A percentile compares a stretch with the other conserved stretches of the same genome.
Evolutionary conservation across 2,329 filamentous ascomycete species (phyloP).

Genomic region (Neofusicoccum parvum): DNA sequence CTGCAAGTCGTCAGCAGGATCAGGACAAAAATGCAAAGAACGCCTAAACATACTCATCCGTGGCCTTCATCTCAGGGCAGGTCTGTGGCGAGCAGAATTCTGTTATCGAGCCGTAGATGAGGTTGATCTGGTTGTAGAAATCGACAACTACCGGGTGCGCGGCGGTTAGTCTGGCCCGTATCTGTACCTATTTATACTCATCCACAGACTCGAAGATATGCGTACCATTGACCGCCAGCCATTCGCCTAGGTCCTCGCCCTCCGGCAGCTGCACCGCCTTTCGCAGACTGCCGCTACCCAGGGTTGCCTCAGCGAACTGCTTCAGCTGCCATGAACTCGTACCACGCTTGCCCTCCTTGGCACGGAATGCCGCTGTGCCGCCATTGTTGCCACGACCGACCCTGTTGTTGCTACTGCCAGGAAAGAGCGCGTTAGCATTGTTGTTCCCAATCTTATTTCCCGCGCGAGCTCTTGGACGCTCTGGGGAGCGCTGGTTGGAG

Average conservation of each 20-base stretch:
- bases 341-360: constrained; percentile 80
- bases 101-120: constrained; percentile 97
- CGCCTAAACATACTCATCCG: constrained; percentile 73
- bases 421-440: constrained; percentile 5
- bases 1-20: constrained; percentile 46
- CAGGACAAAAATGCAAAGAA: neutral
- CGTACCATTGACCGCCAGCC: constrained; percentile 95
- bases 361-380: constrained; percentile 78
- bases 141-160: constrained; percentile 77
- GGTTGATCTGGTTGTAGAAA: constrained; percentile 99
- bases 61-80: constrained; percentile 99
- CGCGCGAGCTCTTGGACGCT: neutral
- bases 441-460: neutral
- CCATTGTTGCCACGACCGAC: constrained; percentile 16
- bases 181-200: neutral
- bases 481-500: neutral
- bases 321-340: constrained; percentile 91
- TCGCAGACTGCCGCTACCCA: constrained; percentile 89
- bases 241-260: constrained; percentile 96
- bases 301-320: constrained; percentile 96
- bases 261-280: constrained; percentile 97
- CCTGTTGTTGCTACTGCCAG: constrained; percentile 20
- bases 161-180: constrained; percentile 19
- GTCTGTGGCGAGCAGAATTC: constrained; percentile 98
- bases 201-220: neutral